A percentile compares a stretch with the other conserved stretches of the same genome.
Conservation (phyloP, 371 early-diverging fungal genomes). For the Rhizopus sp. region DNA sequence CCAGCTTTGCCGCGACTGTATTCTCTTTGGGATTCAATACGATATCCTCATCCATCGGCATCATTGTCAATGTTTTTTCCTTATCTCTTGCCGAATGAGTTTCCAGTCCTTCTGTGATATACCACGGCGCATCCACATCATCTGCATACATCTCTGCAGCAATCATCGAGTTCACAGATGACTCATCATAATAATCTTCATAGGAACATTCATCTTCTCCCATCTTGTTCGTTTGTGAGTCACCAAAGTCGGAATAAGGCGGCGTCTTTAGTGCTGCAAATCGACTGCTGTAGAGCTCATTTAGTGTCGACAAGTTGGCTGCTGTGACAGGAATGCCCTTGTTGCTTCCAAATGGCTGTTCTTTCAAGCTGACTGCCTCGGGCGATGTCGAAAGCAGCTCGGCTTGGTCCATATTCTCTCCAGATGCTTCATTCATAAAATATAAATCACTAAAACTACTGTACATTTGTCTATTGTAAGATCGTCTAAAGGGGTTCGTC, state of each 20-base stretch:
- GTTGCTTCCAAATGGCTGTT: not conserved
- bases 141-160: conserved; percentile 21
- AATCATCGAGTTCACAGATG: conserved; percentile 19
- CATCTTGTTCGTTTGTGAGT: conserved; percentile 3
- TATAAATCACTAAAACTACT: conserved; percentile 26
- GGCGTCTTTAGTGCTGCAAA: conserved; percentile 23
- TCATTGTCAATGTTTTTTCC: conserved; percentile 3
- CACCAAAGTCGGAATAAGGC: conserved; percentile 16
- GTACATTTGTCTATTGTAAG: not conserved
- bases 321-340: conserved; percentile 18
- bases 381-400: not conserved
- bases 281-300: conserved; percentile 21
- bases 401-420: not conserved
- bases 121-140: conserved; percentile 45
- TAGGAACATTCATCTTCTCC: conserved; percentile 16
- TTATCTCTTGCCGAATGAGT: conserved; percentile 12
- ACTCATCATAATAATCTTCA: conserved; percentile 7
- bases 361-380: not conserved
- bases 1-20: conserved; percentile 85
- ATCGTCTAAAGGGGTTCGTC: not conserved
- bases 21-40: conserved; percentile 71
- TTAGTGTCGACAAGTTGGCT: conserved; percentile 23
- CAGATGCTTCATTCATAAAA: not conserved
- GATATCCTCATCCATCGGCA: conserved; percentile 50
- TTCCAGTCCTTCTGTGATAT: conserved; percentile 33